phyloP scores from a whole-genome alignment of 1,284 basidiomycete genomes.

The Marasmius sp. region DNA sequence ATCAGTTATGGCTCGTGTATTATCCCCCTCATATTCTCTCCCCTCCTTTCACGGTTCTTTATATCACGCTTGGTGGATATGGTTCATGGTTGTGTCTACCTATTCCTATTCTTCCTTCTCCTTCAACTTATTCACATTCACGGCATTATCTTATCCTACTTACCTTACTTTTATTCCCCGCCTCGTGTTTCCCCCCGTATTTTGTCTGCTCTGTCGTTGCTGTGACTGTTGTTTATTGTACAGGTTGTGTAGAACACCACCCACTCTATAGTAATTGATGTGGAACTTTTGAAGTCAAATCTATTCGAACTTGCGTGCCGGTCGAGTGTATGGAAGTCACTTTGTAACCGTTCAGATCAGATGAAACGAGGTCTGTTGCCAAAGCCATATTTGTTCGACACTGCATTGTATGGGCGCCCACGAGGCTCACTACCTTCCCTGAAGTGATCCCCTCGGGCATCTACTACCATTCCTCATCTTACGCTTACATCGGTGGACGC shows the following conservation, averaged over 20 bases:
- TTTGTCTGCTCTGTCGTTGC: background rate
- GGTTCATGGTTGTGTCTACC: background rate
- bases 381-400: no score
- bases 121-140: background rate
- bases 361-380: no score
- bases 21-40: background rate
- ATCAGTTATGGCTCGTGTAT: background rate
- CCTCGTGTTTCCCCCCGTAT: no score
- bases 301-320: background rate
- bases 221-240: background rate
- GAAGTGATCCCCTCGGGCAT: no score
- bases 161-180: no score
- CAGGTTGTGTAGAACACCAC: conserved; percentile 17
- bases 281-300: background rate
- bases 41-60: background rate
- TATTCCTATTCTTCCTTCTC: background rate
- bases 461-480: no score
- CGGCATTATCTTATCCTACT: background rate
- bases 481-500: no score
- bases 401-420: no score
- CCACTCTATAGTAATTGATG: conserved; percentile 8
- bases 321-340: background rate
- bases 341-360: background rate
- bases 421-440: no score
- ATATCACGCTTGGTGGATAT: background rate